phyloP scores from a whole-genome alignment of 805 yeast genomes.

The Metschnikowia kofuensis region DNA sequence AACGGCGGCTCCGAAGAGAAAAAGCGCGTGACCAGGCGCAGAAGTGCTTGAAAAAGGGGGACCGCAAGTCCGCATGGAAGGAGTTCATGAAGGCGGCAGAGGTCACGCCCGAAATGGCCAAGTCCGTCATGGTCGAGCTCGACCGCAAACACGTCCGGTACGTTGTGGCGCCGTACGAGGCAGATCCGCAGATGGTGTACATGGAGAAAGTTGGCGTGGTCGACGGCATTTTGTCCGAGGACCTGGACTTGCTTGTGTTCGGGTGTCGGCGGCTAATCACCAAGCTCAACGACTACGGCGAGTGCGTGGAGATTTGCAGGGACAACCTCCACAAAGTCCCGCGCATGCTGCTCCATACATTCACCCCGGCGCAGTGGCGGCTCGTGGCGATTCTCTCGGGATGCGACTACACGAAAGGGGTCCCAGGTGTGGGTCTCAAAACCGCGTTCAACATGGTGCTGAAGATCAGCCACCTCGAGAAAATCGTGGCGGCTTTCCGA shows the following conservation, averaged over 20 bases:
- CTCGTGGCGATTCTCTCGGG: slow-evolving; percentile 88
- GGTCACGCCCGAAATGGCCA: slow-evolving; percentile 89
- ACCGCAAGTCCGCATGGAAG: slow-evolving; percentile 58
- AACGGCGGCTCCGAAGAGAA: slow-evolving; percentile 55
- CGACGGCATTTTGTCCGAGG: slow-evolving; percentile 88
- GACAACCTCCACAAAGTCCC: slow-evolving; percentile 50
- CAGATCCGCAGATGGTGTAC: slow-evolving; percentile 95
- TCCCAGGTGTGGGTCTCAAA: slow-evolving; percentile 75
- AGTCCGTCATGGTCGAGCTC: slow-evolving; percentile 72
- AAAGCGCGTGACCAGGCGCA: slow-evolving; percentile 59
- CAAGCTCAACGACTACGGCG: slow-evolving; percentile 73
- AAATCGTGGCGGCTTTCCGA: slow-evolving; percentile 52
- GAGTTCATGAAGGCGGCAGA: slow-evolving; percentile 77
- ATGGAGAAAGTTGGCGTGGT: slow-evolving; percentile 72
- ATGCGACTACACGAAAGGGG: slow-evolving; percentile 91
- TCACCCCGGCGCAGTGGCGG: slow-evolving; percentile 58
- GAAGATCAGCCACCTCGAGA: slow-evolving; percentile 49
- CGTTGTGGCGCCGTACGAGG: slow-evolving; percentile 97
- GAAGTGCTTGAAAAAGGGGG: slow-evolving; percentile 49
- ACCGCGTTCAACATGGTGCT: slow-evolving; percentile 66
- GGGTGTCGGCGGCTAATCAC: slow-evolving; percentile 79
- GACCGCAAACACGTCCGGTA: slow-evolving; percentile 55
- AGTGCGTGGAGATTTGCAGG: slow-evolving; percentile 66
- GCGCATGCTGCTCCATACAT: slow-evolving; percentile 48
- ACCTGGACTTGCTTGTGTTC: slow-evolving; percentile 86